Percentiles rank a stretch among this genome's conserved stretches.
phyloP scores from a whole-genome alignment of 2,329 filamentous ascomycete genomes.

The Cladophialophora exuberans region DNA sequence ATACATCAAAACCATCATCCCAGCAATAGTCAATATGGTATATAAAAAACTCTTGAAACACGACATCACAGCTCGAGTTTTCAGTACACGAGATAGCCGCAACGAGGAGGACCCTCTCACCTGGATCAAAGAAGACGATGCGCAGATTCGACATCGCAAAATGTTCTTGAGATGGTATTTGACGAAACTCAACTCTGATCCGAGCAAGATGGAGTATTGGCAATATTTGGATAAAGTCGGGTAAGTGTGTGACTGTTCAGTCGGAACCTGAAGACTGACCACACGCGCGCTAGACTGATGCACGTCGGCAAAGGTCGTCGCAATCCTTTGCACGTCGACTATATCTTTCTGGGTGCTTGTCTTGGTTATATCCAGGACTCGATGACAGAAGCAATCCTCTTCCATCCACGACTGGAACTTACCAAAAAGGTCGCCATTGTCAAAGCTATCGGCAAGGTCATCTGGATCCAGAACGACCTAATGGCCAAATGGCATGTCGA shows the following conservation, averaged over 20 bases:
- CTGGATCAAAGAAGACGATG: slow-evolving; percentile 67
- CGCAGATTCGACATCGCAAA: slow-evolving; percentile 76
- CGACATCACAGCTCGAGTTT: slow-evolving; percentile 80
- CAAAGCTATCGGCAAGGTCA: slow-evolving; percentile 76
- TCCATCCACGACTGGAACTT: slow-evolving; percentile 67
- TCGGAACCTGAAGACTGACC: no score
- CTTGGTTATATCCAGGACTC: slow-evolving; percentile 78
- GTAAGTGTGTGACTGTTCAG: slow-evolving; percentile 49
- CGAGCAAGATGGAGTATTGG: slow-evolving; percentile 77
- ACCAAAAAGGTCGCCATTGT: slow-evolving; percentile 72
- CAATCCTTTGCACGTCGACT: slow-evolving; percentile 77
- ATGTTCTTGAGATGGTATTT: slow-evolving; percentile 77
- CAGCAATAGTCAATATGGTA: slow-evolving; percentile 80
- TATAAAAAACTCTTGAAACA: slow-evolving; percentile 80
- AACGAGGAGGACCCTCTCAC: slow-evolving; percentile 70
- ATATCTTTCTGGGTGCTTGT: slow-evolving; percentile 74
- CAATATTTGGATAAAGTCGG: slow-evolving; percentile 83
- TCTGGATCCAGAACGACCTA: slow-evolving; percentile 87
- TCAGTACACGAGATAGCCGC: slow-evolving; percentile 63
- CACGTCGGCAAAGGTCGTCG: slow-evolving; percentile 74
- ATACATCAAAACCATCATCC: slow-evolving; percentile 81
- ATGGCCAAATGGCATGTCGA: slow-evolving; percentile 81
- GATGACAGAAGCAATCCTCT: slow-evolving; percentile 74
- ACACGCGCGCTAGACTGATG: slow-evolving; percentile 63
- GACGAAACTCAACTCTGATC: slow-evolving; percentile 73